Base-by-base conservation (phyloP, 345 rosid genomes). In the Excoecaria cochinchinensis region DNA sequence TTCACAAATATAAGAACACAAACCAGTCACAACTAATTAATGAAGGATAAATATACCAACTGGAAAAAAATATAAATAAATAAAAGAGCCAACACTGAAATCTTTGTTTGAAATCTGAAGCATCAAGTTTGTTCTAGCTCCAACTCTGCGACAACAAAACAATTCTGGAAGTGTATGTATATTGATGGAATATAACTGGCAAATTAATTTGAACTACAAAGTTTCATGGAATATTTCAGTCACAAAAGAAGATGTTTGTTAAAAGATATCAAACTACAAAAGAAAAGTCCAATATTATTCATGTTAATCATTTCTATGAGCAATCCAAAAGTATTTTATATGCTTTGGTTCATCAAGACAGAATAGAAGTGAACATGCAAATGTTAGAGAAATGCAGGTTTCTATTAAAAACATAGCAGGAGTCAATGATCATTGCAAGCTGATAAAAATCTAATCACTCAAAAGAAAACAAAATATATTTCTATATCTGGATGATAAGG, bases 31-130 rank as follows among this genome's bases (percentile, higher is more conserved):
- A 53, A 14, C 22, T 61, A 31, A 13, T 31, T 10, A 15, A 52
- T 52, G 72, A 47, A 17, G 24, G 24, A 11, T 69, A 31, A 6
- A 51, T 15, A 69, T 69, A 14, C 72, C 59, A 36, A 69, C 59
- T 46, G 39, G 47, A 39, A 52, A 56, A 4, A 3, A 6, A 53
- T 1, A 52, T 16, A 36, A 22, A 9, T 17, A 10, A 69, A 51
- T 4, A 44, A 44, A 44, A 3, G 3, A n/a, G 56, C 31, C 31
- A 31, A 31, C 31, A 31, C 2, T 31, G 31, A 31, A 31, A 31
- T 31, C 31, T 31, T 31, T 24, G 42, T 48, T 53, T 11, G 8
- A 8, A 17, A 40, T n/a, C 58, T 36, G 17, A 69, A 8, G 73
- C 47, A 10, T 38, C 40, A 36, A 19, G 17, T 51, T 52, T 52